Evolutionary conservation across 805 yeast genomes (phyloP), one percentile per base, ranked within the genome.

Genomic region (Blastobotrys robertii): DNA sequence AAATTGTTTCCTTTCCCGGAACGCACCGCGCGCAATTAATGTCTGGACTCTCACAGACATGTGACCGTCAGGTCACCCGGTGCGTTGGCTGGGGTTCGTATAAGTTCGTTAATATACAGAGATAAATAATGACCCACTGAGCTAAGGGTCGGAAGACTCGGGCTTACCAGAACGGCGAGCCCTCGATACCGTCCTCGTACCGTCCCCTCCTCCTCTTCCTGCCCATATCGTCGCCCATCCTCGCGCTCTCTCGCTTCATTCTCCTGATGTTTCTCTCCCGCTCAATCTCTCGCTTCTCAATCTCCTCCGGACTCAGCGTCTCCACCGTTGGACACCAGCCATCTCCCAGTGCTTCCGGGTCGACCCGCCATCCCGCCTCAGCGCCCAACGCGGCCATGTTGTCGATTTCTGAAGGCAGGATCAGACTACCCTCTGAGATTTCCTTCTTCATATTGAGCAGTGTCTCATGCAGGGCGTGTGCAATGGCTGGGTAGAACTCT

Each of bases 201-300:
- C 39, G 31, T 12, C 29, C 8, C 10, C 39, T 30, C 10, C 31
- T 19, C 31, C 28, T 37, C n/a, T n/a, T 16, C 11, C 39, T 12
- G 3, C 36, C 39, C 13, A n/a, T 22, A 25, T 74, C 73, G 45
- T 74, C 80, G 41, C 77, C 80, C 40, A 82, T 75, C 46, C 86
- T 69, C 68, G 84, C 79, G 8, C 87, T 79, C 59, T 92, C 97
- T 64, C 98, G 77, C 69, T 94, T 90, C 58, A 88, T 70, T 58
- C 98, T 77, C 63, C 98, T 76, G 48, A 86, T 72, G 58, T 84
- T 87, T 62, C 97, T 74, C 54, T 88, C 96, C 56, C 94, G 79
- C 64, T 92, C 98, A 52, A 87, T 86, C 59, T 92, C 97, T 51
- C 97, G 74, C 64, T 82, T 81, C 58, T 90, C 97, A 44, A 92